Conservation (phyloP, 495 filamentous ascomycete genomes). For the Tetracladium marchalianum region DNA sequence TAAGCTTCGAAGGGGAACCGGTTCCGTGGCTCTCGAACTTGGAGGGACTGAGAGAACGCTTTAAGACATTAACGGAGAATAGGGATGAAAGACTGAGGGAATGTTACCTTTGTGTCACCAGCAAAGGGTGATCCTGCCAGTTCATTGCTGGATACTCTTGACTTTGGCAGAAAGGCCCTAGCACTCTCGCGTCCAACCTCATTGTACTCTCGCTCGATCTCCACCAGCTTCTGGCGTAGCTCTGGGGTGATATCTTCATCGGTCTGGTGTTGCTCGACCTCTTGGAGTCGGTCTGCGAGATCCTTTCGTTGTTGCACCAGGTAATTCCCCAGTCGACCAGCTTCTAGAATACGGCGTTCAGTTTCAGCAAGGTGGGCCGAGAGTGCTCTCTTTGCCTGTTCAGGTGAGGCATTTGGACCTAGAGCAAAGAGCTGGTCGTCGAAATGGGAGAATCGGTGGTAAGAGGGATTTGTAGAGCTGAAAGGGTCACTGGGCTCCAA, state of each 20-base stretch:
- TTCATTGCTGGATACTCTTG: constrained; percentile 58
- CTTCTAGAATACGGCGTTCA: constrained; percentile 80
- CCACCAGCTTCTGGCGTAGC: constrained; percentile 68
- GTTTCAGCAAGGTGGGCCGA: constrained; percentile 89
- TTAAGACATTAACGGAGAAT: constrained; percentile 9
- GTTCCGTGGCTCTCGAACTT: constrained; percentile 79
- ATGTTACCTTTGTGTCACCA: constrained; percentile 33
- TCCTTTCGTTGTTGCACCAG: constrained; percentile 77
- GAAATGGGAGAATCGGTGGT: constrained; percentile 69
- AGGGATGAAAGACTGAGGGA: background rate
- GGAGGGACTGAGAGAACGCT: constrained; percentile 65
- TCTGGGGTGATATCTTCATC: constrained; percentile 79
- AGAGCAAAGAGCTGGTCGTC: constrained; percentile 69
- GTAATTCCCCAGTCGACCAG: constrained; percentile 75
- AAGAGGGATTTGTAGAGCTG: constrained; percentile 30
- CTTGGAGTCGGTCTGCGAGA: constrained; percentile 68
- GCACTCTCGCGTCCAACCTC: constrained; percentile 87
- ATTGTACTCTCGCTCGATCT: constrained; percentile 90
- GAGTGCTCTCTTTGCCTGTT: constrained; percentile 77
- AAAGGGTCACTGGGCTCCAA: constrained; percentile 34
- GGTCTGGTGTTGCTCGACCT: constrained; percentile 70
- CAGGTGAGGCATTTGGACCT: constrained; percentile 67
- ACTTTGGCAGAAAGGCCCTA: constrained; percentile 80
- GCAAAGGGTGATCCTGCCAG: constrained; percentile 53
- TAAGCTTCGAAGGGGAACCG: constrained; percentile 81